Evolutionary conservation across 371 early-diverging fungal genomes (phyloP).

Genomic region (Saksenaea vasiformis): DNA sequence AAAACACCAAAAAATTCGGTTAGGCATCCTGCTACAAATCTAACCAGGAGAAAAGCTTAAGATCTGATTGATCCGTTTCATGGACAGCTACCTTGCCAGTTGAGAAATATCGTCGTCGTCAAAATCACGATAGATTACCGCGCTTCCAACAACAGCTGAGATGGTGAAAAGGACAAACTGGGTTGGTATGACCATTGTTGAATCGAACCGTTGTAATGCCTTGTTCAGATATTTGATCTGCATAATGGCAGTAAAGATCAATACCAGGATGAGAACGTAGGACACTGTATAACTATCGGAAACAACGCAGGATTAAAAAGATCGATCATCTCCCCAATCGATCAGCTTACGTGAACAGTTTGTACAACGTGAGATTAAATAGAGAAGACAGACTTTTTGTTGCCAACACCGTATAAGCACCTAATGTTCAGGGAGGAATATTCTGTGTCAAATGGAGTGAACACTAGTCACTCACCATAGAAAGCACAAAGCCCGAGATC

Average conservation of each 20-base stretch:
- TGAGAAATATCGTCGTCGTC: conserved; percentile 36
- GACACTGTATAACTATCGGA: conserved; percentile 57
- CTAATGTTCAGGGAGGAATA: conserved; percentile 24
- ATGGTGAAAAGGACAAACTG: conserved; percentile 81
- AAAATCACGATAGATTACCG: conserved; percentile 73
- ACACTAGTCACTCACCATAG: conserved; percentile 47
- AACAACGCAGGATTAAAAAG: background rate
- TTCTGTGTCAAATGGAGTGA: background rate
- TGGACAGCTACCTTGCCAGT: conserved; percentile 11
- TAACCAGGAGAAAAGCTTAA: background rate
- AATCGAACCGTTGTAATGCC: conserved; percentile 69
- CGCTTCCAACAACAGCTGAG: conserved; percentile 74
- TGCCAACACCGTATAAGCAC: conserved; percentile 70
- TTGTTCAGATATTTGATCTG: conserved; percentile 76
- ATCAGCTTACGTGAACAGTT: conserved; percentile 50
- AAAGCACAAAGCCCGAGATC: conserved; percentile 64
- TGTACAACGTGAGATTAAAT: conserved; percentile 54
- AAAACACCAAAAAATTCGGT: conserved; percentile 74
- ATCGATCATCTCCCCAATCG: background rate
- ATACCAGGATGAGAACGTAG: conserved; percentile 61
- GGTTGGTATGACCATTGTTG: conserved; percentile 78
- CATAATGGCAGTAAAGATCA: conserved; percentile 66
- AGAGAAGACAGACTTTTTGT: conserved; percentile 69
- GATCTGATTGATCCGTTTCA: background rate
- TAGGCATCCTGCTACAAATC: conserved; percentile 62